Evolutionary conservation across 257 asterid species (phyloP).

Genomic region (Fraxinus excelsior): DNA sequence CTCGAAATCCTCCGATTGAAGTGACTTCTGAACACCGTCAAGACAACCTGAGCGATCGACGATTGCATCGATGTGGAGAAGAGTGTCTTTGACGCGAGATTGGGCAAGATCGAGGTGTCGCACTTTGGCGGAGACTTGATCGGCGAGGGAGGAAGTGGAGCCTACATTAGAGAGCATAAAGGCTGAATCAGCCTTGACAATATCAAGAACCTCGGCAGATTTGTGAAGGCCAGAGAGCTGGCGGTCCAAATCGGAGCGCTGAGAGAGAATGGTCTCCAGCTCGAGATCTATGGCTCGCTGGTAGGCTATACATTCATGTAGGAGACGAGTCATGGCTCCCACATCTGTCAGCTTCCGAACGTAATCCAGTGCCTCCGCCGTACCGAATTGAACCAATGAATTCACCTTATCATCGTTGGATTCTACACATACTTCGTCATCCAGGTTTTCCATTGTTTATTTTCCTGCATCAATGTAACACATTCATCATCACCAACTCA

Average conservation of each 20-base stretch:
- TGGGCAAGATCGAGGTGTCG: constrained; percentile 89
- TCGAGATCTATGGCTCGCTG: neutral
- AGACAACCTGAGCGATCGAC: constrained; percentile 77
- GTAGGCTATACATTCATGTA: constrained; percentile 58
- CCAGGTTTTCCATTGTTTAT: too few species aligned
- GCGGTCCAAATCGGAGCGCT: constrained; percentile 53
- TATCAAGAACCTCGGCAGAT: constrained; percentile 69
- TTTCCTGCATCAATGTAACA: too few species aligned
- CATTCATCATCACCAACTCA: too few species aligned
- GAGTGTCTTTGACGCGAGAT: constrained; percentile 82
- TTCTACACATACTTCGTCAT: too few species aligned
- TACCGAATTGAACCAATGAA: constrained; percentile 54
- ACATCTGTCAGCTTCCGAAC: constrained; percentile 80
- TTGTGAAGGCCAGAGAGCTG: constrained; percentile 73
- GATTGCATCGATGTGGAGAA: constrained; percentile 72
- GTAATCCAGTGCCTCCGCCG: constrained; percentile 59
- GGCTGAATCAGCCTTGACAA: constrained; percentile 68
- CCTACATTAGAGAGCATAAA: constrained; percentile 71
- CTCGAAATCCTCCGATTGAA: constrained; percentile 75
- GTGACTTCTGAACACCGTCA: constrained; percentile 79
- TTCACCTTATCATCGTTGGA: too few species aligned
- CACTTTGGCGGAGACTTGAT: constrained; percentile 79
- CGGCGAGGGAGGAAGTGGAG: constrained; percentile 81
- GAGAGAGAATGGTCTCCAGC: neutral
- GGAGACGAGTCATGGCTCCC: constrained; percentile 86